These are phyloP conservation scores for Pestalotiopsis sp. DNA, from an alignment of 2,329 filamentous ascomycete genomes.

Conservation along the genomic window DNA sequence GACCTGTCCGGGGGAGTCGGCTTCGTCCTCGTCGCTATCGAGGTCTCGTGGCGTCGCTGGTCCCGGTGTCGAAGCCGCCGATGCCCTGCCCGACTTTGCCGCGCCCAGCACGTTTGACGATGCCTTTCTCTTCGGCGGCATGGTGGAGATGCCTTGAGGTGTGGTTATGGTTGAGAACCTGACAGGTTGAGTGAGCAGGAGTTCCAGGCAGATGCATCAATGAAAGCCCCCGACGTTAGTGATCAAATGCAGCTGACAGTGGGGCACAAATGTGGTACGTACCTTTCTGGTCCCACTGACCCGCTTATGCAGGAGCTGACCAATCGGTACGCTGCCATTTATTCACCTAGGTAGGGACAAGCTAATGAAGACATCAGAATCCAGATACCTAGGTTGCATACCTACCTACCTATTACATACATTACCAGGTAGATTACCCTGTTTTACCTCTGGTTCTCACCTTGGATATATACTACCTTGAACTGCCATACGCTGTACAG, in stretches of 20 bases:
- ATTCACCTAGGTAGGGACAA: background rate
- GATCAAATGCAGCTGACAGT: background rate
- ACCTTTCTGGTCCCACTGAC: background rate
- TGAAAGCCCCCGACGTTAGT: background rate
- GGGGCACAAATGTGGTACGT: background rate
- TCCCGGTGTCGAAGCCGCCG: conserved; percentile 62
- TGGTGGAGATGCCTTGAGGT: conserved; percentile 35
- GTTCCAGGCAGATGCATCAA: background rate
- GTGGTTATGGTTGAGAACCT: background rate
- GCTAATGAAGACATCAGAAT: no score
- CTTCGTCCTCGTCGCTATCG: conserved; percentile 55
- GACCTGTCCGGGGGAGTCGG: conserved; percentile 38
- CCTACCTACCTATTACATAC: no score
- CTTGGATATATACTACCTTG: no score
- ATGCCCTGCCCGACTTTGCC: conserved; percentile 59
- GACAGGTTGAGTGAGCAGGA: background rate
- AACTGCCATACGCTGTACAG: no score
- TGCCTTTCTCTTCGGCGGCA: conserved; percentile 76
- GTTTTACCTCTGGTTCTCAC: no score
- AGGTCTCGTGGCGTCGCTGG: conserved; percentile 62
- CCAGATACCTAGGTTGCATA: no score
- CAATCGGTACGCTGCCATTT: background rate
- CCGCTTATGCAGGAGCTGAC: background rate
- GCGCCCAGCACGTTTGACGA: conserved; percentile 49
- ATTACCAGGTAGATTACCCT: no score